phyloP scores from a whole-genome alignment of 805 yeast genomes.

The Candida silvatica region DNA sequence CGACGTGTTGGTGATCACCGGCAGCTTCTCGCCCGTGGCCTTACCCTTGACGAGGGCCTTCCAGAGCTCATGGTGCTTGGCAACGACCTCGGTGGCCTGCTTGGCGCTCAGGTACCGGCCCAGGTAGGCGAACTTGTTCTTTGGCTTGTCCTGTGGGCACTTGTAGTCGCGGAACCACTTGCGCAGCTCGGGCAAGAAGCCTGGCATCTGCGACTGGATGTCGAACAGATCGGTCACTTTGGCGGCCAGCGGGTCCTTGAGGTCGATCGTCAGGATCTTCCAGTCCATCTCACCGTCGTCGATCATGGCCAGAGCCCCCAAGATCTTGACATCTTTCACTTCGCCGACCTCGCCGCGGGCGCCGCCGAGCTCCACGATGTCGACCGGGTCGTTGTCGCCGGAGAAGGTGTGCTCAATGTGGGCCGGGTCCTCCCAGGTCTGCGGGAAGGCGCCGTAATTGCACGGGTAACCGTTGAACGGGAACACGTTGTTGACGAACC shows the following conservation, averaged over 20 bases:
- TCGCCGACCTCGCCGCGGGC: conserved; percentile 35
- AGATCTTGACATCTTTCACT: conserved; percentile 54
- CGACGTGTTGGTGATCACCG: conserved; percentile 32
- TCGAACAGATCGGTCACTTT: conserved; percentile 57
- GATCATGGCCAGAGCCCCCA: conserved; percentile 71
- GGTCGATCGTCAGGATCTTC: conserved; percentile 72
- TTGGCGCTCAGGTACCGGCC: conserved; percentile 38
- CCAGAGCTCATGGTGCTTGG: conserved; percentile 69
- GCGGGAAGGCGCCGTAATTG: conserved; percentile 85
- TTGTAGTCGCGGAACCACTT: conserved; percentile 82
- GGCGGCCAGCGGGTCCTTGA: conserved; percentile 54
- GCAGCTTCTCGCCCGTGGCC: conserved; percentile 18
- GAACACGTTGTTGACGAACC: conserved; percentile 72
- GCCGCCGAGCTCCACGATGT: conserved; percentile 84
- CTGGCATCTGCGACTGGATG: conserved; percentile 61
- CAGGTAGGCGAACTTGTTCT: conserved; percentile 64
- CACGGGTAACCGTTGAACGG: conserved; percentile 82
- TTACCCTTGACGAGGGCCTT: conserved; percentile 38
- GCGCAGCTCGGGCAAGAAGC: conserved; percentile 57
- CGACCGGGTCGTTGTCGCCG: conserved; percentile 96
- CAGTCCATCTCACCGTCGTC: conserved; percentile 97
- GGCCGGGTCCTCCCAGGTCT: conserved; percentile 97
- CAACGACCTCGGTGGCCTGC: conserved; percentile 50
- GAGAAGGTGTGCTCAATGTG: conserved; percentile 26
- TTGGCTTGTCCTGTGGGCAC: conserved; percentile 73